These are phyloP conservation scores for Aspergillus sp. DNA, from an alignment of 2,329 filamentous ascomycete species.

Conservation along the genomic window DNA sequence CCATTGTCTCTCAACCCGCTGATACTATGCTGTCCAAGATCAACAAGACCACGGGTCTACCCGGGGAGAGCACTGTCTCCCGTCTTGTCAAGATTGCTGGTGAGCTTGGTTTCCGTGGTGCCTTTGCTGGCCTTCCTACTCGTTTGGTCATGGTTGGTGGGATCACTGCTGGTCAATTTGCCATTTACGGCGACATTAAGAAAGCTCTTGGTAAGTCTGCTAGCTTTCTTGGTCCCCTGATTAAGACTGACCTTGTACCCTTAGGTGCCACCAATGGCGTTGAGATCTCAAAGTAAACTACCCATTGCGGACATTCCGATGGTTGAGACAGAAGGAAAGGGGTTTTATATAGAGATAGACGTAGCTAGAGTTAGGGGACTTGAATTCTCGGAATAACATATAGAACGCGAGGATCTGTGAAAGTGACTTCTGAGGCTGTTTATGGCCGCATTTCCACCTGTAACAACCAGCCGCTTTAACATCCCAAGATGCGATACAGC, in stretches of 20 bases:
- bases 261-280: neutral
- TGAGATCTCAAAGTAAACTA: too few species aligned
- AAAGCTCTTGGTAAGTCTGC: constrained; percentile 45
- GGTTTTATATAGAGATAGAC: too few species aligned
- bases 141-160: constrained; percentile 57
- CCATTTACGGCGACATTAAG: constrained; percentile 69
- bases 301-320: too few species aligned
- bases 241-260: neutral
- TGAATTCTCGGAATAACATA: too few species aligned
- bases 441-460: too few species aligned
- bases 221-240: neutral
- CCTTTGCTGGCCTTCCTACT: constrained; percentile 67
- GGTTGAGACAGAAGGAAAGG: too few species aligned
- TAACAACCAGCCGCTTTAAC: too few species aligned
- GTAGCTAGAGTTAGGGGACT: too few species aligned
- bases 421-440: too few species aligned
- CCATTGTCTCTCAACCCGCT: constrained; percentile 72
- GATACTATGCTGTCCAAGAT: constrained; percentile 87
- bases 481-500: too few species aligned
- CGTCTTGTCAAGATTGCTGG: constrained; percentile 75
- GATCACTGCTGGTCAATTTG: constrained; percentile 66
- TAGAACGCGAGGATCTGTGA: too few species aligned
- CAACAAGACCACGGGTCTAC: constrained; percentile 79
- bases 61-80: constrained; percentile 68
- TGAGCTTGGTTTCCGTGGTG: constrained; percentile 68